phyloP scores from a whole-genome alignment of 192 early-diverging fungal genomes.

The Jimgerdemannia lactiflua region DNA sequence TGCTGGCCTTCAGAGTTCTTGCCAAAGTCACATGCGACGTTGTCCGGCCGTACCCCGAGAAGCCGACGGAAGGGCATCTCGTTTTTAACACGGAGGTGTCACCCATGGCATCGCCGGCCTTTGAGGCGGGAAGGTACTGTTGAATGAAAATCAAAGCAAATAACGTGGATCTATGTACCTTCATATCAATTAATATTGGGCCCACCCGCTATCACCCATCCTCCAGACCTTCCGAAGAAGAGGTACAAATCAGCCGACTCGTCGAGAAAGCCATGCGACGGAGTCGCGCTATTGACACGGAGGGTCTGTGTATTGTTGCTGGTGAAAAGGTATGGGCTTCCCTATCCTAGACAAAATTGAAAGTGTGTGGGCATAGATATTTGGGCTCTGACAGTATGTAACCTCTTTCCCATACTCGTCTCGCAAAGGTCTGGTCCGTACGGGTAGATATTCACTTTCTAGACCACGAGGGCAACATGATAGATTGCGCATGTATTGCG shows the following conservation, averaged over 20 bases:
- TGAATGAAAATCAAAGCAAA: no score
- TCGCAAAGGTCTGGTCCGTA: slow-evolving; percentile 77
- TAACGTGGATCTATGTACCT: no score
- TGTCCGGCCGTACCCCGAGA: slow-evolving; percentile 64
- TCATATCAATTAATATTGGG: slow-evolving; percentile 1
- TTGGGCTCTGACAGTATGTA: no score
- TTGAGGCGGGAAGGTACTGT: slow-evolving; percentile 69
- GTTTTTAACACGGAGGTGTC: slow-evolving; percentile 86
- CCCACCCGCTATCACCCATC: neutral
- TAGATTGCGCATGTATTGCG: slow-evolving; percentile 90
- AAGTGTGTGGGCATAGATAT: no score
- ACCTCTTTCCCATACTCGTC: neutral
- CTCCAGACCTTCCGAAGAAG: slow-evolving; percentile 70
- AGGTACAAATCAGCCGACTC: slow-evolving; percentile 80
- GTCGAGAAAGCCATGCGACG: slow-evolving; percentile 86
- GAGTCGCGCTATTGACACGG: slow-evolving; percentile 89
- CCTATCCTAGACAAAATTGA: no score
- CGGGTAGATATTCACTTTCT: slow-evolving; percentile 90
- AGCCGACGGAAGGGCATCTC: slow-evolving; percentile 85
- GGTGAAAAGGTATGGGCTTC: slow-evolving; percentile 88
- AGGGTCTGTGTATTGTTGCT: slow-evolving; percentile 94
- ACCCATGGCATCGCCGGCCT: slow-evolving; percentile 76
- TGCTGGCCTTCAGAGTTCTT: slow-evolving; percentile 41
- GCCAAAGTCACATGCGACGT: slow-evolving; percentile 72
- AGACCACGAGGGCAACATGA: slow-evolving; percentile 92